phyloP scores from a whole-genome alignment of 2,329 filamentous ascomycete genomes.

The Hymenoscyphus infarciens region DNA sequence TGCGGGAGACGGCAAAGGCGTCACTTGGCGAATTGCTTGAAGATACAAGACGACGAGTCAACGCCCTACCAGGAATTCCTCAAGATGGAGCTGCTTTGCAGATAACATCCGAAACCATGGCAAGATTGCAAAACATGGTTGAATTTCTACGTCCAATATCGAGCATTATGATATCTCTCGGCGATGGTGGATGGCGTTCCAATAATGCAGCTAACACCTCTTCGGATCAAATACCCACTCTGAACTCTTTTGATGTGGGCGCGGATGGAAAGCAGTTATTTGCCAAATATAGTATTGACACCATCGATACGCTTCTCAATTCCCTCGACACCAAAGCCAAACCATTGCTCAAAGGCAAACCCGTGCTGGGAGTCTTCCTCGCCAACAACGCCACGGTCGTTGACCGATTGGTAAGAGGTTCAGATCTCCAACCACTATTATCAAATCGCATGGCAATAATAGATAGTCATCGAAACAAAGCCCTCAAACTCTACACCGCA shows the following conservation, averaged over 20 bases:
- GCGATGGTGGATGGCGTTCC: constrained; percentile 84
- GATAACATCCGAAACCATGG: constrained; percentile 80
- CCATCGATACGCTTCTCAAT: constrained; percentile 74
- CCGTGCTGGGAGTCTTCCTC: constrained; percentile 80
- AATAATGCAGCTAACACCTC: constrained; percentile 51
- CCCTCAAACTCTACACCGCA: constrained; percentile 75
- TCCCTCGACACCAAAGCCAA: constrained; percentile 73
- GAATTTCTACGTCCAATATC: constrained; percentile 81
- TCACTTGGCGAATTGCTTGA: constrained; percentile 81
- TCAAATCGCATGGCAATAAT: constrained; percentile 62
- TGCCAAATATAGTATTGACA: constrained; percentile 84
- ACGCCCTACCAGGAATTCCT: constrained; percentile 64
- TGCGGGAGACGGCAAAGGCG: constrained; percentile 85
- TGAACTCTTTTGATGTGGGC: constrained; percentile 79
- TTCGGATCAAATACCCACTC: constrained; percentile 62
- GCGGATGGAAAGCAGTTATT: constrained; percentile 87
- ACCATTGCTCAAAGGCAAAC: constrained; percentile 70
- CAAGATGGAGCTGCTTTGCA: constrained; percentile 74
- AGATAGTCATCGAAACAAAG: constrained; percentile 85
- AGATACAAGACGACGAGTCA: constrained; percentile 71
- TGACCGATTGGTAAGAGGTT: constrained; percentile 78
- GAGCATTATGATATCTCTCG: constrained; percentile 86
- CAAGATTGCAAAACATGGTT: constrained; percentile 79
- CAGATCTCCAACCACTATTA: constrained; percentile 72
- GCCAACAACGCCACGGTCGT: constrained; percentile 84